Conservation (phyloP, 257 asterid genomes). For the Solanum chmielewskii region DNA sequence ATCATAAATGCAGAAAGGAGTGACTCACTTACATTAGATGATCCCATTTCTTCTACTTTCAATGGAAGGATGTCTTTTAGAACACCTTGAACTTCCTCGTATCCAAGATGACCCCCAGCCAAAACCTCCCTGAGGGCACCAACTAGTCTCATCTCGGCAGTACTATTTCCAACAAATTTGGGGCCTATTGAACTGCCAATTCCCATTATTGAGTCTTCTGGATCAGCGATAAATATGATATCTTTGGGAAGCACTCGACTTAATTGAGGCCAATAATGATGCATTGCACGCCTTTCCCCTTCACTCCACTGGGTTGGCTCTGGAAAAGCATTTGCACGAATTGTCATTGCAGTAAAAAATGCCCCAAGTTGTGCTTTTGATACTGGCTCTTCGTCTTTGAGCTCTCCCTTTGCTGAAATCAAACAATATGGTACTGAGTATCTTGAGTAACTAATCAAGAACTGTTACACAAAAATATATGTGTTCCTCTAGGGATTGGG, state of each 20-base stretch:
- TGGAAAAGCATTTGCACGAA: constrained; percentile 79
- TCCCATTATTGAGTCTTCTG: constrained; percentile 86
- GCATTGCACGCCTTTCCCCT: constrained; percentile 86
- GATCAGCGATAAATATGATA: constrained; percentile 81
- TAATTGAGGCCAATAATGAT: constrained; percentile 78
- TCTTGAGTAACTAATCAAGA: neutral
- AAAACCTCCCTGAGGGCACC: constrained; percentile 94
- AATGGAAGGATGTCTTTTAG: constrained; percentile 71
- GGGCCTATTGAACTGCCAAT: constrained; percentile 70
- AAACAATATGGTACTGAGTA: neutral
- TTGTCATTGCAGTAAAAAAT: constrained; percentile 92
- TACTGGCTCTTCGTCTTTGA: constrained; percentile 63
- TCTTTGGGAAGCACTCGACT: constrained; percentile 65
- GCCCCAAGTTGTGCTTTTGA: constrained; percentile 88
- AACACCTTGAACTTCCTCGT: constrained; percentile 95
- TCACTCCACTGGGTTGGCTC: constrained; percentile 97
- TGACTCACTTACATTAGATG: constrained; percentile 47
- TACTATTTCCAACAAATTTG: constrained; percentile 57
- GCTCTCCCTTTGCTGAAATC: constrained; percentile 60
- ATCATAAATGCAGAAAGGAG: constrained; percentile 75
- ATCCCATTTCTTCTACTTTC: constrained; percentile 17
- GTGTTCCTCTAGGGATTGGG: neutral
- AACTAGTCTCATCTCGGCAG: constrained; percentile 90
- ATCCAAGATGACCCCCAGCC: constrained; percentile 97
- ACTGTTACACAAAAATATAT: neutral